phyloP scores from a whole-genome alignment of 2,329 filamentous ascomycete genomes.

The Monilinia fructigena region DNA sequence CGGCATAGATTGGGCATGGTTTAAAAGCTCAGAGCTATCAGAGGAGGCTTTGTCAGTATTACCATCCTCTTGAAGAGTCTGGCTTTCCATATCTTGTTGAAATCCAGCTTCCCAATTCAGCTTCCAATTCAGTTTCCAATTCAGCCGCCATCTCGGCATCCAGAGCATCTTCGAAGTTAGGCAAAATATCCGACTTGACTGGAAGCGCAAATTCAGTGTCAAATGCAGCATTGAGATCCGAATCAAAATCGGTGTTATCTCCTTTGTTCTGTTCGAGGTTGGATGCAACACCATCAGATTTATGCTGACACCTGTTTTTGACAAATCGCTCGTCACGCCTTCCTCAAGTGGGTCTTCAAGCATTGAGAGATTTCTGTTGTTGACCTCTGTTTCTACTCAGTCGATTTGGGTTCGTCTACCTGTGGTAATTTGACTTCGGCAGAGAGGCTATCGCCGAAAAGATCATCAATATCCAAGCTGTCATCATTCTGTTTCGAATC shows the following conservation, averaged over 20 bases:
- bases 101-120: background rate
- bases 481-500: background rate
- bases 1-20: background rate
- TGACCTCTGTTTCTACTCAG: rapidly evolving
- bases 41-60: background rate
- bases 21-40: background rate
- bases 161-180: too few species aligned
- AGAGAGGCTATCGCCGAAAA: background rate
- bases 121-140: background rate
- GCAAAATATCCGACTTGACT: too few species aligned
- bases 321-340: too few species aligned
- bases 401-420: background rate
- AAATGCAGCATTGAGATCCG: background rate
- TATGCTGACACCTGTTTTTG: background rate
- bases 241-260: background rate
- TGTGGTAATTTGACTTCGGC: background rate
- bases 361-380: background rate
- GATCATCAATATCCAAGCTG: background rate
- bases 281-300: background rate
- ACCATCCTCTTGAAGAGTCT: background rate
- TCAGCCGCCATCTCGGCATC: background rate
- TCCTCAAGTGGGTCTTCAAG: too few species aligned
- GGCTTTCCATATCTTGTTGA: background rate
- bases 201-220: background rate
- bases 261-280: too few species aligned